Base-by-base conservation (phyloP, 495 filamentous ascomycete species). In the Podospora anserina region DNA sequence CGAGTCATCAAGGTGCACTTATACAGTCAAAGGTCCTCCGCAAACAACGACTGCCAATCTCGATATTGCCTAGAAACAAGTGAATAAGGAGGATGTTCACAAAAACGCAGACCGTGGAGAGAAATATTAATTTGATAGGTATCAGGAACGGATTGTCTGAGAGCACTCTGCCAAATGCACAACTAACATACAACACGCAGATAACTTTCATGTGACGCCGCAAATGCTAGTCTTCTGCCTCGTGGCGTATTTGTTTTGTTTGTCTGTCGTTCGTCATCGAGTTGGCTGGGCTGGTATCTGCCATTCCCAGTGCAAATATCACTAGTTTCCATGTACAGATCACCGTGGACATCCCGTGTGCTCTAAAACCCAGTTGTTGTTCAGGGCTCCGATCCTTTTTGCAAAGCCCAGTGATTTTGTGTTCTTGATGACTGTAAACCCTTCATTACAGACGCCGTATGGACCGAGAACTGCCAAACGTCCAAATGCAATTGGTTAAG, bases 371-470 rank as follows among this genome's bases (percentile, higher is more conserved):
- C 70, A 64, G 63, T 70, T 72, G 66, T 74, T 70, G 71, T 71
- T 72, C 68, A 69, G 68, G 71, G 72, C 70, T 69, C 69, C 71
- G 70, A 75, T 77, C 74, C 77, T 70, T 49, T 49, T 69, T 73
- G 74, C 61, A 72, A 76, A 78, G 71, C 73, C 76, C 67, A 66
- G 71, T 68, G 72, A 73, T 79, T 78, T 71, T 75, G 73, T 75
- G 64, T 73, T 79, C 78, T 78, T 81, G 80, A 81, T 83, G 82
- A 83, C 81, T 82, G 78, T 82, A 83, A 83, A 83, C 80, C 82
- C 82, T 44, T 83, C 77, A 85, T 83, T 83, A 85, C 82, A 84
- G 82, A 85, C 82, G 82, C 82, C 82, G 82, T 78, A 82, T 85
- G 81, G 82, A 82, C 83, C 82, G 79, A 80, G 81, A 83, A 82